Evolutionary conservation across 371 early-diverging fungal genomes (phyloP).

Genomic region (Chytridiales sp.): DNA sequence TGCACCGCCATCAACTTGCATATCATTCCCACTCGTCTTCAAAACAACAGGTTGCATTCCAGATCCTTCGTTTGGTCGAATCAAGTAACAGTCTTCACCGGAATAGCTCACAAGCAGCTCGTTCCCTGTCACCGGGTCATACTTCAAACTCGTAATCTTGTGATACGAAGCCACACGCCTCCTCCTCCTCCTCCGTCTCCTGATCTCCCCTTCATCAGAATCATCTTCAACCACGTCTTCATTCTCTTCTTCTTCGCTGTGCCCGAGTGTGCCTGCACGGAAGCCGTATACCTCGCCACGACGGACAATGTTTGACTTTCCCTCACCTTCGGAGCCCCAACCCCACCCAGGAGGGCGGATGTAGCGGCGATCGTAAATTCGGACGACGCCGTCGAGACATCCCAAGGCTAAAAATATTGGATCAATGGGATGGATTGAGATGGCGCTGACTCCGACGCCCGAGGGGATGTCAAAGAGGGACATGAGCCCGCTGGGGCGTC

Average conservation of each 20-base stretch:
- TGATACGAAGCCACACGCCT: slow-evolving; percentile 1
- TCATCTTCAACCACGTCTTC: too few species aligned
- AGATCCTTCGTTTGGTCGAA: slow-evolving; percentile 13
- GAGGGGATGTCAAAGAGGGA: slow-evolving; percentile 4
- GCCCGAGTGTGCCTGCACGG: slow-evolving; percentile 18
- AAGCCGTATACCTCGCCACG: slow-evolving; percentile 30
- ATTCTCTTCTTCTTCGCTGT: too few species aligned
- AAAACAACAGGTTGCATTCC: background rate
- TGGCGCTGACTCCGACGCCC: slow-evolving; percentile 16
- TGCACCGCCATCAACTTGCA: too few species aligned
- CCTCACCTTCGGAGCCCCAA: background rate
- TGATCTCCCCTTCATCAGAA: too few species aligned
- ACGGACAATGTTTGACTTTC: background rate
- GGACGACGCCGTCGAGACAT: slow-evolving; percentile 28
- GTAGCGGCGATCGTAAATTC: slow-evolving; percentile 24
- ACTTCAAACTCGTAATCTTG: slow-evolving; percentile 28
- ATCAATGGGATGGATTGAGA: slow-evolving; percentile 24
- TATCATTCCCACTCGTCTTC: too few species aligned
- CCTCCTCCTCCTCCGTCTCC: too few species aligned
- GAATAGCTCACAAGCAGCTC: slow-evolving; percentile 28
- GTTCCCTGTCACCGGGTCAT: slow-evolving; percentile 23
- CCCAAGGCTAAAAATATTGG: slow-evolving; percentile 27
- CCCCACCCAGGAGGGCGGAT: slow-evolving; percentile 16
- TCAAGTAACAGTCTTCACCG: slow-evolving; percentile 16
- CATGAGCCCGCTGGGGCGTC: slow-evolving; percentile 6